These are phyloP conservation scores for Xylogone sp. DNA, from an alignment of 2,329 filamentous ascomycete genomes.

Conservation along the genomic window DNA sequence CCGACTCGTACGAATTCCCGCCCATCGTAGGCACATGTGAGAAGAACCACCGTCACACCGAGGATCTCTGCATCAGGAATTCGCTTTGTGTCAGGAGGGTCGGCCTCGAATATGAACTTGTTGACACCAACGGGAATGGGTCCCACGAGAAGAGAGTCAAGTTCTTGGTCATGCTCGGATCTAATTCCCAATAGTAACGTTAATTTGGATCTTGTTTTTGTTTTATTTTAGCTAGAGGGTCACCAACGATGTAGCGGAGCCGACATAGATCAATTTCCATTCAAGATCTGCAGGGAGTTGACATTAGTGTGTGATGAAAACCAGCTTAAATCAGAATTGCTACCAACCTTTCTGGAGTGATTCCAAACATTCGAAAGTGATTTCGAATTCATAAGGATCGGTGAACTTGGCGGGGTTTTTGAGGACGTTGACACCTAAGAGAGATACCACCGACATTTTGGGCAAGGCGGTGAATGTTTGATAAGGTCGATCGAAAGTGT, in stretches of 20 bases:
- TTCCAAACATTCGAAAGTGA: slow-evolving; percentile 97
- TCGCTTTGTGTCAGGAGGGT: slow-evolving; percentile 81
- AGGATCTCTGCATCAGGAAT: slow-evolving; percentile 95
- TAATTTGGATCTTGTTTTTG: slow-evolving; percentile 13
- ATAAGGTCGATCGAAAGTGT: background rate
- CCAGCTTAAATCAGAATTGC: background rate
- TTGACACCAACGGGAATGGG: slow-evolving; percentile 98
- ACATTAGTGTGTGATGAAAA: slow-evolving; percentile 9
- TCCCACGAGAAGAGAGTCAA: slow-evolving; percentile 92
- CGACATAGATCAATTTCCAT: slow-evolving; percentile 99
- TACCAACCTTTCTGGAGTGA: slow-evolving; percentile 79
- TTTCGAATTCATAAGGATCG: slow-evolving; percentile 93
- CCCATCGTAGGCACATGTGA: slow-evolving; percentile 94
- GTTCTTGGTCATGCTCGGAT: slow-evolving; percentile 96
- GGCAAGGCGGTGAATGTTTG: background rate
- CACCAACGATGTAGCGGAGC: slow-evolving; percentile 91
- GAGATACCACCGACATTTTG: slow-evolving; percentile 91
- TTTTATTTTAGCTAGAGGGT: slow-evolving; percentile 9
- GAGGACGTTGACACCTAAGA: slow-evolving; percentile 90
- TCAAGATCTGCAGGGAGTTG: slow-evolving; percentile 69
- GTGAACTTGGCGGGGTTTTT: slow-evolving; percentile 97
- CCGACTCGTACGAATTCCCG: slow-evolving; percentile 97
- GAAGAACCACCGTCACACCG: slow-evolving; percentile 92
- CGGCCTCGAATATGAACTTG: slow-evolving; percentile 97
- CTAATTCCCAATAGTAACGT: slow-evolving; percentile 40